Base-by-base conservation (phyloP, 805 yeast species). In the Tetrapisispora phaffii region DNA sequence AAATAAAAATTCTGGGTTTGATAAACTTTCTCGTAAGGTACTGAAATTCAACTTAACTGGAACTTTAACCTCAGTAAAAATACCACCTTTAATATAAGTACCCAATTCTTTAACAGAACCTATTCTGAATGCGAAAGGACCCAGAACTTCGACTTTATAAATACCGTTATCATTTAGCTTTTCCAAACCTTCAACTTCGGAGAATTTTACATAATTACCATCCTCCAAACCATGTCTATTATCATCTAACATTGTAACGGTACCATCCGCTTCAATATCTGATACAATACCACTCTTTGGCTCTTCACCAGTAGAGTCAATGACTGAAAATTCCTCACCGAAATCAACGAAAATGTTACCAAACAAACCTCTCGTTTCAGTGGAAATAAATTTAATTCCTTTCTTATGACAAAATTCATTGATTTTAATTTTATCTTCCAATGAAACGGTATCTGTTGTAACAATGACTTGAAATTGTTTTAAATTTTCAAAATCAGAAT, bases 231-330 rank as follows among this genome's bases (percentile, higher is more conserved):
- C 95, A 60, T 93, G 99, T 65, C 97, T 80, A 48, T 78, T 81
- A 51, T 87, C 97, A 60, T 85, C 96, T 55, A 90, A 74, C 72
- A 85, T 86, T 19, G 96, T 83, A n/a, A 93, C 96, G 10, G 88
- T 82, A 47, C 97, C 97, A 60, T 85, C 76, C 10, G 69, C 62
- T 60, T 89, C 96, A 49, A 93, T 83, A 60, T 85, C 95, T 1
- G 96, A 84, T 1, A 93, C 85, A 48, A 86, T 83, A 39, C 98
- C 97, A 4, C 80, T 62, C 41, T 71, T 69, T 16, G 96, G 95
- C 66, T 93, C 97, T 68, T 93, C 97, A 43, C 98, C 99, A 43
- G 84, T 85, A 34, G 79, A 73, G 62, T 93, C 98, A 44, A 82
- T 69, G 19, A 93, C 82, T 2, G 83, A 75, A 66, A 93, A 93